Evolutionary conservation across 208 protist species (phyloP), one percentile per base, ranked within the genome.

Genomic region (Leishmania lainsoni): DNA sequence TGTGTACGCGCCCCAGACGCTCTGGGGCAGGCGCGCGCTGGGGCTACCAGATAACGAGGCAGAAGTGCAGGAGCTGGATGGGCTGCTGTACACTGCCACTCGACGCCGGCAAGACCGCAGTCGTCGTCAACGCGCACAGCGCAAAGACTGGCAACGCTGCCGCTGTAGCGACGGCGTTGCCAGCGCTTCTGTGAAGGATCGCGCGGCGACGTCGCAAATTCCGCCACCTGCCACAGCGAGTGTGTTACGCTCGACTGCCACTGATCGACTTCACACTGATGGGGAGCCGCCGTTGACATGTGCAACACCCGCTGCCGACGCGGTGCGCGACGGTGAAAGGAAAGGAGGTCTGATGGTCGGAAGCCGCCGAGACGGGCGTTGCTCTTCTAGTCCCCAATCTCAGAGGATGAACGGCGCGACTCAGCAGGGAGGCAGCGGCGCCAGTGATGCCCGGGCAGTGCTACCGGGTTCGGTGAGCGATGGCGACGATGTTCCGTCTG

Each of bases 1-100:
- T 2, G 42, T 79, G n/a, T 97, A 97, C 86, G 81, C 56, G 35
- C 94, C 94, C 10, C 83, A 89, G 42, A 93, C 87, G 5, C 76
- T 68, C 59, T 94, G 91, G 90, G 91, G 88, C 22, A 83, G 84
- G 2, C 75, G 75, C 16, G 79, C 75, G 35, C 39, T 93, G 12
- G 86, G 87, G n/a, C 49, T 87, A 29, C 79, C 84, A 16, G 79
- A 86, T 20, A 45, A 84, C 17, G 75, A 81, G 26, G 75, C 79
- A 65, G 86, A 87, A 56, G 78, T 83, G 59, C 81, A 79, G 45
- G 75, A 89, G 77, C 68, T 80, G 45, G 75, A 87, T 20, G 83
- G 76, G 52, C 73, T 87, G 20, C 86, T 81, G 5, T 80, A 86
- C 70, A 82, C 69, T 10, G 78, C 79, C 26, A 75, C 66, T 9